These are phyloP conservation scores for Cystobasidium pallidum DNA, from an alignment of 1,284 basidiomycete genomes.

Conservation along the genomic window DNA sequence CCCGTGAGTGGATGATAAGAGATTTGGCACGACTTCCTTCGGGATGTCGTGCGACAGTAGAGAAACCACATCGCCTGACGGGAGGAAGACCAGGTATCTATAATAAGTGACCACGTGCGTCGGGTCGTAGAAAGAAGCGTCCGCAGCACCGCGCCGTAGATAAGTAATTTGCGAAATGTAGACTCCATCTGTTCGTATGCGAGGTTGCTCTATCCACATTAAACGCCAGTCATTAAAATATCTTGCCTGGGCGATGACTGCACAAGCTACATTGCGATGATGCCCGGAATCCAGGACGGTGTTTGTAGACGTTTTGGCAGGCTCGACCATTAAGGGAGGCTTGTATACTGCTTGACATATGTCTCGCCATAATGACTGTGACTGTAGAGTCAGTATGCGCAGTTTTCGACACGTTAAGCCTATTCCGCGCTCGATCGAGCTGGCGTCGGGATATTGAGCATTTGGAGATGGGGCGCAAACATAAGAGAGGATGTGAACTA, in stretches of 20 bases:
- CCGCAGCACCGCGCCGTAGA: conserved; percentile 50
- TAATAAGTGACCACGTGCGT: conserved; percentile 53
- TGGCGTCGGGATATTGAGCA: conserved; percentile 31
- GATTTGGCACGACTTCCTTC: conserved; percentile 46
- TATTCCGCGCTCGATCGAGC: conserved; percentile 36
- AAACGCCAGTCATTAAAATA: conserved; percentile 51
- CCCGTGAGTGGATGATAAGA: conserved; percentile 45
- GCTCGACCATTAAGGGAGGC: conserved; percentile 48
- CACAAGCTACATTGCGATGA: conserved; percentile 1
- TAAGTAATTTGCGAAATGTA: conserved; percentile 53
- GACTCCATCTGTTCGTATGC: conserved; percentile 50
- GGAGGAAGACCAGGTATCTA: conserved; percentile 47
- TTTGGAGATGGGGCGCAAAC: conserved; percentile 22
- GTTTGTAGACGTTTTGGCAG: conserved; percentile 22
- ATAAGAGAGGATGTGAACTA: conserved; percentile 34
- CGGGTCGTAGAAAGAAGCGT: conserved; percentile 47
- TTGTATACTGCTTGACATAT: conserved; percentile 46
- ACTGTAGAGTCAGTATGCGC: conserved; percentile 39
- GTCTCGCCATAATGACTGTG: conserved; percentile 1
- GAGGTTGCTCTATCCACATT: conserved; percentile 53
- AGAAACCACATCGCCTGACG: conserved; percentile 50
- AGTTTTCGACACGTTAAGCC: conserved; percentile 30
- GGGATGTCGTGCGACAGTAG: conserved; percentile 51
- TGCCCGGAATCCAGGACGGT: neutral
- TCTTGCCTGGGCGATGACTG: conserved; percentile 11